These are phyloP conservation scores for Erodium maritimum DNA, from an alignment of 345 rosid species.

Conservation along the genomic window DNA sequence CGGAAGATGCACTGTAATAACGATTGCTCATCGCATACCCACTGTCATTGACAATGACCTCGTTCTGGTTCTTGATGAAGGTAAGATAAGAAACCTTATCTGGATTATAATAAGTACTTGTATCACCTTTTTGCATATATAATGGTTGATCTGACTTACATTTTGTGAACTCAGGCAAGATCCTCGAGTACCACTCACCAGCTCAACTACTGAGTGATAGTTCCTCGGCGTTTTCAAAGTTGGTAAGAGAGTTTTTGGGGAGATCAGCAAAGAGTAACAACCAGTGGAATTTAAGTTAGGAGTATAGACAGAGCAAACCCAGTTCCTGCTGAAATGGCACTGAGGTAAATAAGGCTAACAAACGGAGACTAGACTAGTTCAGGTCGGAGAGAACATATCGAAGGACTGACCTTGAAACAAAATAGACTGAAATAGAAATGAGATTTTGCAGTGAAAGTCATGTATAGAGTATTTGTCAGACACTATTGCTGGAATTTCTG, in stretches of 20 bases:
- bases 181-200: conserved; percentile 31
- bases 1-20: conserved; percentile 60
- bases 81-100: conserved; percentile 17
- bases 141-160: too few relatives aligned
- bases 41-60: conserved; percentile 75
- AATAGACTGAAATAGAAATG: too few relatives aligned
- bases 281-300: conserved; percentile 7
- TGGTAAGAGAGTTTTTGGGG: conserved; percentile 42
- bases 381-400: background rate
- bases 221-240: conserved; percentile 47
- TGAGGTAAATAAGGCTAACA: background rate
- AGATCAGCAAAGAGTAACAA: conserved; percentile 28
- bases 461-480: background rate
- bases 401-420: too few relatives aligned
- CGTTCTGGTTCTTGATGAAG: conserved; percentile 74
- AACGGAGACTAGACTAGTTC: background rate
- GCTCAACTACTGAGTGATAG: conserved; percentile 32
- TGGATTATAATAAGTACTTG: too few relatives aligned
- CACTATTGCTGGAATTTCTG: too few relatives aligned
- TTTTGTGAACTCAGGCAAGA: conserved; percentile 26
- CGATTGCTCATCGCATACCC: conserved; percentile 78
- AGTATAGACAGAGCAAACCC: background rate
- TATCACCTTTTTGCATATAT: too few relatives aligned
- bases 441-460: too few relatives aligned
- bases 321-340: too few relatives aligned